phyloP scores from a whole-genome alignment of 345 rosid species.

The Nephelium lappaceum region DNA sequence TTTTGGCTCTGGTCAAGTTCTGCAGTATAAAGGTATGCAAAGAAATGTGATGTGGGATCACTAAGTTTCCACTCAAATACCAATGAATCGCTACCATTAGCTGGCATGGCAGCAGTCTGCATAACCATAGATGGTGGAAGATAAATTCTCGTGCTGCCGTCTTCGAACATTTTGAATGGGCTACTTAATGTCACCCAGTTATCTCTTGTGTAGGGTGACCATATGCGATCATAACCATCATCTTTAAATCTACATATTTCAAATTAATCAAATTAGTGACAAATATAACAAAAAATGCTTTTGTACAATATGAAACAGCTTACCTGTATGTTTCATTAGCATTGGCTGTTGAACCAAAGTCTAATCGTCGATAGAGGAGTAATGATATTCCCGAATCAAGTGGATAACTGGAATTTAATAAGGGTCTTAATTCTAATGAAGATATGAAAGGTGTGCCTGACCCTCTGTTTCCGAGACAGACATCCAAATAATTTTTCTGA shows the following conservation, averaged over 20 bases:
- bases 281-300: too few relatives aligned
- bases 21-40: slow-evolving; percentile 22
- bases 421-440: slow-evolving; percentile 16
- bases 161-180: neutral
- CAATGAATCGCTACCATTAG: neutral
- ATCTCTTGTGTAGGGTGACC: slow-evolving; percentile 25
- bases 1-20: slow-evolving; percentile 21
- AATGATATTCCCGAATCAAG: slow-evolving; percentile 6
- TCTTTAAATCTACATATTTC: slow-evolving; percentile 32
- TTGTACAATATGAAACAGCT: too few relatives aligned
- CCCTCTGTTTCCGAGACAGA: slow-evolving; percentile 7
- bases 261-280: neutral
- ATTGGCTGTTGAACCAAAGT: neutral
- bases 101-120: neutral
- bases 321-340: neutral
- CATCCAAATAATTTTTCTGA: neutral
- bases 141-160: too few relatives aligned
- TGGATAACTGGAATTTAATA: neutral
- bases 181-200: slow-evolving; percentile 11
- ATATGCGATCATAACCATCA: slow-evolving; percentile 42
- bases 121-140: slow-evolving; percentile 26
- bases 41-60: neutral
- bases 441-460: slow-evolving; percentile 23
- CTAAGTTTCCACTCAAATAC: neutral
- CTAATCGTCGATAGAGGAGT: neutral